A percentile compares a stretch with the other conserved stretches of the same genome.
Conservation (phyloP, 208 protist genomes). For the Leishmania aethiopica region DNA sequence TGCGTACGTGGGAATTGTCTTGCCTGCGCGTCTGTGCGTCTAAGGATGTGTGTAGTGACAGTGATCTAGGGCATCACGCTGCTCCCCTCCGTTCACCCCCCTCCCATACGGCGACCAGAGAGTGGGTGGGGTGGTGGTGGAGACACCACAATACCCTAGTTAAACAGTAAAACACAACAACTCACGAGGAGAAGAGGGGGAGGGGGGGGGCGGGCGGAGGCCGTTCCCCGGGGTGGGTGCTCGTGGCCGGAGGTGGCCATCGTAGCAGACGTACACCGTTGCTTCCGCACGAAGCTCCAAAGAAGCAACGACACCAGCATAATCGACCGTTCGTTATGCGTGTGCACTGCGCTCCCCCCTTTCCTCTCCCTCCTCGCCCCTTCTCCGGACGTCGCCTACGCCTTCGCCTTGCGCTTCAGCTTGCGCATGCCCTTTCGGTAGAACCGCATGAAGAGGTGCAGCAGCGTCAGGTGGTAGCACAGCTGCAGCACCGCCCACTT, state of each 20-base stretch:
- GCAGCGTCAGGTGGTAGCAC: slow-evolving; percentile 83
- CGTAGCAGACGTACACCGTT: slow-evolving; percentile 1
- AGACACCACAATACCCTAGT: not conserved
- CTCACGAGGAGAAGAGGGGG: not conserved
- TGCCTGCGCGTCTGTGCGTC: not conserved
- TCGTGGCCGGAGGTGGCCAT: not conserved
- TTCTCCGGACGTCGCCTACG: not conserved
- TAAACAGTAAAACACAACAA: not conserved
- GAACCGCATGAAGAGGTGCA: slow-evolving; percentile 87
- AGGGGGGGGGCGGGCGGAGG: not conserved
- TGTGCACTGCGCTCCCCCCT: not conserved
- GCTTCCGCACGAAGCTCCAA: not conserved
- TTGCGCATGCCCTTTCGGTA: slow-evolving; percentile 46
- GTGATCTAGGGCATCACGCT: not conserved
- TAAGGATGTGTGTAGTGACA: not conserved
- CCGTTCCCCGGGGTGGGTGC: not conserved
- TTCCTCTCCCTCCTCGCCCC: not conserved
- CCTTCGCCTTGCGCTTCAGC: slow-evolving; percentile 25
- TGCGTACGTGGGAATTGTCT: no score
- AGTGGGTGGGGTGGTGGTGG: not conserved
- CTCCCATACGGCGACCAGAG: not conserved
- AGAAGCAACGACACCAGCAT: not conserved
- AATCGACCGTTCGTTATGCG: not conserved
- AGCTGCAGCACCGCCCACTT: slow-evolving; percentile 73
- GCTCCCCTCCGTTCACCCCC: not conserved